Percentiles rank a stretch among this genome's conserved stretches.
These are phyloP conservation scores for Zychaea mexicana DNA, from an alignment of 371 early-diverging fungal species.

Conservation along the genomic window DNA sequence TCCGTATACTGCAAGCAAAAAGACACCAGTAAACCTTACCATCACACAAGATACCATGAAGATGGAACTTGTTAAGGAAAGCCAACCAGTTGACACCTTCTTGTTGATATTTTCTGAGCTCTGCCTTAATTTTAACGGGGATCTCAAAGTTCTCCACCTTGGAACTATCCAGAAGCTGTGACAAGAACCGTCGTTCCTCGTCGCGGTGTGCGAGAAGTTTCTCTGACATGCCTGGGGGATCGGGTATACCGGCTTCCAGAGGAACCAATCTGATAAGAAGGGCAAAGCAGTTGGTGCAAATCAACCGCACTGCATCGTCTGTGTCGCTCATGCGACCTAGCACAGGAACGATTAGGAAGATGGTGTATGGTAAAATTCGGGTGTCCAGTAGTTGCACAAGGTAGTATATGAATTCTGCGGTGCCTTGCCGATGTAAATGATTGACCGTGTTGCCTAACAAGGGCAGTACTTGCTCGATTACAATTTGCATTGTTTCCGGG, in stretches of 20 bases:
- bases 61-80: slow-evolving; percentile 93
- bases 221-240: slow-evolving; percentile 84
- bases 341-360: slow-evolving; percentile 95
- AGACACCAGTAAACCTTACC: slow-evolving; percentile 55
- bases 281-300: slow-evolving; percentile 93
- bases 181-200: slow-evolving; percentile 88
- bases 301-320: slow-evolving; percentile 85
- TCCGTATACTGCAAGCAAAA: too few species aligned
- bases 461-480: slow-evolving; percentile 80
- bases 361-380: slow-evolving; percentile 89
- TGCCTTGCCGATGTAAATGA: slow-evolving; percentile 82
- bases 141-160: slow-evolving; percentile 85
- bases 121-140: slow-evolving; percentile 92
- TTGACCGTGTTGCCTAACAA: slow-evolving; percentile 75
- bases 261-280: slow-evolving; percentile 93
- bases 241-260: slow-evolving; percentile 87
- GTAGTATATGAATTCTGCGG: slow-evolving; percentile 75
- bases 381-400: slow-evolving; percentile 71
- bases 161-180: slow-evolving; percentile 88
- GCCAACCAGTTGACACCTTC: slow-evolving; percentile 98
- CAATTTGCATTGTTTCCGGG: slow-evolving; percentile 73
- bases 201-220: slow-evolving; percentile 80
- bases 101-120: slow-evolving; percentile 93
- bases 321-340: slow-evolving; percentile 97
- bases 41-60: slow-evolving; percentile 98